Conservation (phyloP, 2,329 filamentous ascomycete genomes). For the Fusarium tanahbumbuense region DNA sequence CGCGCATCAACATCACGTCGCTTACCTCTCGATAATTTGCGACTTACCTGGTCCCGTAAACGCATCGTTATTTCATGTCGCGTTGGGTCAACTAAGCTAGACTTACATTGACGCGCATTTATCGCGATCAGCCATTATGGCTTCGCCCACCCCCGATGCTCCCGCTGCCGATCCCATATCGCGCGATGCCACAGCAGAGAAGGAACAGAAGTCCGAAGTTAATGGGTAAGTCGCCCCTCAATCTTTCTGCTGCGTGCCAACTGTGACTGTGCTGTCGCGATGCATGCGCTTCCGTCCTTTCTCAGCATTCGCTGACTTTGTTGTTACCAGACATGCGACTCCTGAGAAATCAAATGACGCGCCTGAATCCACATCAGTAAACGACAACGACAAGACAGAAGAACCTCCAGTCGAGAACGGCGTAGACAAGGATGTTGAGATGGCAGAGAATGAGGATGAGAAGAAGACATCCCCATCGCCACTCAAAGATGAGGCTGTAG, state of each 20-base stretch:
- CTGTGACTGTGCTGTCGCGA: constrained; percentile 25
- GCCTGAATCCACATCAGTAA: constrained; percentile 41
- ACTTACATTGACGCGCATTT: constrained; percentile 44
- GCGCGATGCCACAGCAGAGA: constrained; percentile 45
- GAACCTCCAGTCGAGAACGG: constrained; percentile 42
- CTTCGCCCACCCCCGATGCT: constrained; percentile 59
- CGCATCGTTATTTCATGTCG: constrained; percentile 53
- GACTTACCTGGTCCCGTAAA: constrained; percentile 8
- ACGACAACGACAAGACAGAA: constrained; percentile 44
- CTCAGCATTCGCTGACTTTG: constrained; percentile 42
- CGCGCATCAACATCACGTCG: constrained; percentile 31
- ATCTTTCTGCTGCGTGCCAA: constrained; percentile 7
- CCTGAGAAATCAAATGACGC: constrained; percentile 39
- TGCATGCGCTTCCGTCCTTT: constrained; percentile 1
- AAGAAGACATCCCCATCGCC: constrained; percentile 18
- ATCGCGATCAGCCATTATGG: constrained; percentile 65
- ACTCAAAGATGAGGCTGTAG: constrained; percentile 22
- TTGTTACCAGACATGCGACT: constrained; percentile 45
- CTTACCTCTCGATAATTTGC: constrained; percentile 1
- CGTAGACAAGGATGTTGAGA: constrained; percentile 41
- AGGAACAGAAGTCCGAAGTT: constrained; percentile 49
- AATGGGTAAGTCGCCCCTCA: constrained; percentile 53
- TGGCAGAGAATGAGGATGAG: constrained; percentile 32
- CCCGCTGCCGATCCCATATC: constrained; percentile 61
- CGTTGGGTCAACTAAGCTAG: constrained; percentile 47